These are phyloP conservation scores for Penicillium sp. DNA, from an alignment of 2,329 filamentous ascomycete genomes.

Conservation along the genomic window DNA sequence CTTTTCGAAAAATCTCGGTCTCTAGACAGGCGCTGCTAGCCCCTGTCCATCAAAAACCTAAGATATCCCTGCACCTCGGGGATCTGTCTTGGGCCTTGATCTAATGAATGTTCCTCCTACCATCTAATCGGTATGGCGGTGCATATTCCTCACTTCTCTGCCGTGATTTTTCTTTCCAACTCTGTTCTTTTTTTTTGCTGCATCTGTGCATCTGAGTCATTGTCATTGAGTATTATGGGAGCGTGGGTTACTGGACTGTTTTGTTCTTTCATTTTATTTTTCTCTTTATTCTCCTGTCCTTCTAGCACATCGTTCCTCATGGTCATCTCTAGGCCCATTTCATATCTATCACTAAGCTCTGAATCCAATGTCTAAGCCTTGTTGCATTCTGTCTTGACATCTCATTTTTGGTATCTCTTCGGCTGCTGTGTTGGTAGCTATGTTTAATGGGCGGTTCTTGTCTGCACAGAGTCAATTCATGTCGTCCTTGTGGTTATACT, in stretches of 20 bases:
- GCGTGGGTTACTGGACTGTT: constrained; percentile 20
- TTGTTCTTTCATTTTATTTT: constrained; percentile 17
- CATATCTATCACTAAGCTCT: constrained; percentile 14
- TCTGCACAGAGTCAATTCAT: neutral
- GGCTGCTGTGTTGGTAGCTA: neutral
- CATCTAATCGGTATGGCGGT: constrained; percentile 10
- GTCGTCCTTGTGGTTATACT: neutral
- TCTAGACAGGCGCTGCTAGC: constrained; percentile 2
- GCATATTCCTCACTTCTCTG: constrained; percentile 9
- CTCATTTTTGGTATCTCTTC: neutral
- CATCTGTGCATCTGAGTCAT: constrained; percentile 24
- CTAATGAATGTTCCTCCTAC: constrained; percentile 17
- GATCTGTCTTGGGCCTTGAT: constrained; percentile 10
- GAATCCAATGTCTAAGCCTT: constrained; percentile 12
- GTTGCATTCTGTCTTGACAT: constrained; percentile 2
- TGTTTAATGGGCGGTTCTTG: neutral
- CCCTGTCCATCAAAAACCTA: neutral
- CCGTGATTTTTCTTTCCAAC: constrained; percentile 1
- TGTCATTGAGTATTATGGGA: constrained; percentile 26
- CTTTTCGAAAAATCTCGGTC: constrained; percentile 9
- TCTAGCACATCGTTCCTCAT: constrained; percentile 25
- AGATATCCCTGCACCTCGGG: neutral
- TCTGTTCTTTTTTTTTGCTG: constrained; percentile 13
- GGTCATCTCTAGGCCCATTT: constrained; percentile 21
- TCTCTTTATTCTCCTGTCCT: constrained; percentile 16